Percentiles rank a stretch among this genome's conserved stretches.
Conservation (phyloP, 164 flowering plant species). For the Brasenia schreberi region DNA sequence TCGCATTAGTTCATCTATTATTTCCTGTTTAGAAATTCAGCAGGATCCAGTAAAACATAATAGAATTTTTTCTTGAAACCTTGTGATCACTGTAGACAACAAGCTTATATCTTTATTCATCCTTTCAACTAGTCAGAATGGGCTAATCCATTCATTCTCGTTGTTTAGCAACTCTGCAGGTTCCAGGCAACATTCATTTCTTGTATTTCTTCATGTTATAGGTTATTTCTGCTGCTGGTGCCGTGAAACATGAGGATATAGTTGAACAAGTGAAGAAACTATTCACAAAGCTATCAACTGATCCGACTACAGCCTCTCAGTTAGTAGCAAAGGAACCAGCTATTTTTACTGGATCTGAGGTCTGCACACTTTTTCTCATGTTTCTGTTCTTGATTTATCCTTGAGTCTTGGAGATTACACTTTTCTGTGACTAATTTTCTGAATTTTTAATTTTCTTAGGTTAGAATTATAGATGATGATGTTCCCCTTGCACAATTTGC, state of each 20-base stretch:
- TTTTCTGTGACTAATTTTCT: neutral
- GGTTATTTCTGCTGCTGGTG: conserved; percentile 93
- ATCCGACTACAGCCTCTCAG: conserved; percentile 69
- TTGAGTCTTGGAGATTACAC: no score
- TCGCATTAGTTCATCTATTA: no score
- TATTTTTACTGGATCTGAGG: conserved; percentile 96
- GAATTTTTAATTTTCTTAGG: conserved; percentile 27
- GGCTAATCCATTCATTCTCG: neutral
- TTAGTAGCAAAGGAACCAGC: conserved; percentile 72
- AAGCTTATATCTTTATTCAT: neutral
- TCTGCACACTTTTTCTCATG: conserved; percentile 9
- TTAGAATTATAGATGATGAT: conserved; percentile 83
- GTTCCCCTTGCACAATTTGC: conserved; percentile 91
- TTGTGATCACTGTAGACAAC: neutral
- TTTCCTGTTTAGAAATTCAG: no score
- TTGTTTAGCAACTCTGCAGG: neutral
- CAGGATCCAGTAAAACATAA: no score
- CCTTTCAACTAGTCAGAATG: neutral
- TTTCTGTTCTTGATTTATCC: neutral
- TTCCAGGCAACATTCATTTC: no score
- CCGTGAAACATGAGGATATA: conserved; percentile 88
- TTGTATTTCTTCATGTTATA: conserved; percentile 10
- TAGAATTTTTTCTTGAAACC: no score
- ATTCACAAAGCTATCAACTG: conserved; percentile 70
- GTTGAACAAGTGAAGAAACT: conserved; percentile 72